Evolutionary conservation across 2,329 filamentous ascomycete genomes (phyloP), one percentile per base, ranked within the genome.

Genomic region (Paecilomyces dactylethromorphus): DNA sequence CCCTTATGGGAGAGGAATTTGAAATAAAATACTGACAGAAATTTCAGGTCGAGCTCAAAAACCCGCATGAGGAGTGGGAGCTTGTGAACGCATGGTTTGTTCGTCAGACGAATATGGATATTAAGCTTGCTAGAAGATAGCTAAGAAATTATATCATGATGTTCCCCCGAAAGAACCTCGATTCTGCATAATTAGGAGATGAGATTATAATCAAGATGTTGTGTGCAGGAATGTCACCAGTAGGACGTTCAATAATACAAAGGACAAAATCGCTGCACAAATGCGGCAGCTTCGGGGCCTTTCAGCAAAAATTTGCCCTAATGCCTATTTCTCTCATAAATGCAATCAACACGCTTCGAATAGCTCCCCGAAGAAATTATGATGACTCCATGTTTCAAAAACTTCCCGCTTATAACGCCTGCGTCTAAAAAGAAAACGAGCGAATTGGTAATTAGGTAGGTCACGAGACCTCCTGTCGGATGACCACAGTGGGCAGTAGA

Each of bases 1-100:
- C 15, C 33, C 33, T 12, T 39, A 1, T 13, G 2, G 13, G 33
- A 13, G 5, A 2, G 4, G n/a, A 13, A 39, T 26, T 26, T 26
- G 15, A 39, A 39, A 15, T n/a, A 6, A 39, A 39, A 18, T 45
- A n/a, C 39, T 45, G 21, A 45, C 15, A 1, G 8, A 18, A n/a
- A 45, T 10, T 58, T 15, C 21, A 67, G 66, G 60, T 67, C 31
- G 51, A 62, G 56, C 49, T 68, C 12, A 24, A 58, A 15, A 39
- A 62, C 22, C 65, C 63, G 6, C 56, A 58, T 8, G 55, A 55
- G 21, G 63, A 68, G 12, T 67, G 66, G 66, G 58, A 64, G 31
- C 56, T 60, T 18, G 54, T 62, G 8, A 82, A 82, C 73, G 79
- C 80, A 15, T 84, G 81, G 81, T 83, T 83, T 64, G 79, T 83